Evolutionary conservation across 768 basidiomycete species (phyloP), one percentile per base, ranked within the genome.

Genomic region (Jaapia argillacea): DNA sequence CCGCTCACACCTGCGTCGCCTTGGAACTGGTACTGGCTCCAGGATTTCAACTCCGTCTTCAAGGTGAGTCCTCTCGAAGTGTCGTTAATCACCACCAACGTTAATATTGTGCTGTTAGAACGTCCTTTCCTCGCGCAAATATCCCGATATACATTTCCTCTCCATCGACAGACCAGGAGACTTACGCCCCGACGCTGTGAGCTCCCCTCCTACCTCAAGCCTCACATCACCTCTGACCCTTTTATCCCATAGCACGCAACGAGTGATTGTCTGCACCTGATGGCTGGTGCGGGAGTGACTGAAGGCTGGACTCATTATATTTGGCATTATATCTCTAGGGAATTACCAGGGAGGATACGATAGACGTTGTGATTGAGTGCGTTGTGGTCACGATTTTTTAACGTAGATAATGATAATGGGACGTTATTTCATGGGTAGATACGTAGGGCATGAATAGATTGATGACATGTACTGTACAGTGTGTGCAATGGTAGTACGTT

Each of bases 21-120:
- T n/a, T 73, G 69, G 70, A 83, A 84, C 53, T 83, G 81, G 81
- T 70, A 64, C 0, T 68, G 70, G 60, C 79, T 84, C 40, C 54
- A 62, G 56, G 65, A 69, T 45, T 76, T 72, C 46, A 83, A 84
- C 46, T 53, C 58, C n/a, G 57, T 70, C 12, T 80, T 82, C 51
- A 60, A 78, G 70, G 80, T 80, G 31, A 18, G 64, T 54, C 31
- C 40, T 43, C 24, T n/a, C n/a, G n/a, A 18, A 23, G 26, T 12
- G 6, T 40, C 24, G n/a, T 31, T 39, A 24, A 24, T 46, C 25
- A 40, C 38, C 51, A 37, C 50, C 46, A 36, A 40, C 14, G 4
- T 24, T 18, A 43, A 43, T 45, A 23, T 44, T 28, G 27, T 31
- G 14, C 18, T 21, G 20, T 22, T 16, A 79, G 75, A 59, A 55